phyloP scores from a whole-genome alignment of 495 filamentous ascomycete genomes.

The Chaetomidium leptoderma region DNA sequence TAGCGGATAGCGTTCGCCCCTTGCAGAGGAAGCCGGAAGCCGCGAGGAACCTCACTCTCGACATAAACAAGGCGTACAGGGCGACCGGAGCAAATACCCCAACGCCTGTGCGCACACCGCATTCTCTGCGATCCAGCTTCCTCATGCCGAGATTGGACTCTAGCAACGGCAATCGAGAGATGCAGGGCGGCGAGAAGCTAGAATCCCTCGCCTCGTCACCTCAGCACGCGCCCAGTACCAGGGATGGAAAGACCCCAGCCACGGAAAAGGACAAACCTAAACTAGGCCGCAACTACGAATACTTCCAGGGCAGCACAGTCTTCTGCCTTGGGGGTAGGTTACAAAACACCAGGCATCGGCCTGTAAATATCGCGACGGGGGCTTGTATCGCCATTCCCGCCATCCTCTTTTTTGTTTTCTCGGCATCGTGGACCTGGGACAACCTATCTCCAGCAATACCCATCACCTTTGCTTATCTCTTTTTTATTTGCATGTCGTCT shows the following conservation, averaged over 20 bases:
- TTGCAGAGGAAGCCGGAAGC: constrained; percentile 55
- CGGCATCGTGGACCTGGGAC: constrained; percentile 85
- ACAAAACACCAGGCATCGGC: constrained; percentile 82
- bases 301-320: constrained; percentile 85
- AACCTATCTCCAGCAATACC: constrained; percentile 90
- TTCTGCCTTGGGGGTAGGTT: constrained; percentile 83
- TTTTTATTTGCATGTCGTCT: constrained; percentile 84
- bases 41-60: constrained; percentile 52
- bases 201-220: constrained; percentile 74
- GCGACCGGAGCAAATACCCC: constrained; percentile 38
- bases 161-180: constrained; percentile 48
- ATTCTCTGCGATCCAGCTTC: constrained; percentile 68
- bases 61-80: constrained; percentile 53
- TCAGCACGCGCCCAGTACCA: constrained; percentile 41
- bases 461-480: constrained; percentile 83
- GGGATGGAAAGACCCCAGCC: constrained; percentile 23
- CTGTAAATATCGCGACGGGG: constrained; percentile 88
- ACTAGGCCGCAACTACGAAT: constrained; percentile 70
- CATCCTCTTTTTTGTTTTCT: constrained; percentile 79
- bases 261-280: constrained; percentile 33
- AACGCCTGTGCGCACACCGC: constrained; percentile 60
- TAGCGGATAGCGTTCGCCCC: constrained; percentile 70
- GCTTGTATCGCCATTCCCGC: constrained; percentile 70
- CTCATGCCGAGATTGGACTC: constrained; percentile 51
- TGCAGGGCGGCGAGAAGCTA: constrained; percentile 67